Conservation (phyloP, 83 land plant species). For the Picea engelmannii region DNA sequence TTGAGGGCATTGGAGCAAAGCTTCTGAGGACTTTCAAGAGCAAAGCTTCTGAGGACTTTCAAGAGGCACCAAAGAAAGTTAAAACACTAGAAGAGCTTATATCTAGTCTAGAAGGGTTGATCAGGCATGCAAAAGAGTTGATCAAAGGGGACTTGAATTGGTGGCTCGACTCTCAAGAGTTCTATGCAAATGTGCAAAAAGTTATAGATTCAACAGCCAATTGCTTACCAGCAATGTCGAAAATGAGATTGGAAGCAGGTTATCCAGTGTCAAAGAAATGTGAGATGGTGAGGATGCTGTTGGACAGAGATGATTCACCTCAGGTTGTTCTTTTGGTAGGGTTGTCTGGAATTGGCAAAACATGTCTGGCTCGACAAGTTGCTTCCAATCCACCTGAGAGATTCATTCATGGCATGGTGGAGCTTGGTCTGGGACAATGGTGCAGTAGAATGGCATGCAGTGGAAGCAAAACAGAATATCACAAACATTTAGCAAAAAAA, state of each 20-base stretch:
- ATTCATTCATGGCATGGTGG: slow-evolving; percentile 49
- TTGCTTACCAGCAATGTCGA: slow-evolving; percentile 18
- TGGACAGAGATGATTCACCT: slow-evolving; percentile 31
- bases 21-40: too few relatives aligned
- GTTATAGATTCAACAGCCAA: slow-evolving; percentile 38
- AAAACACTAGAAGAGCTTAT: slow-evolving; percentile 33
- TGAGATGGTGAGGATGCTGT: slow-evolving; percentile 21
- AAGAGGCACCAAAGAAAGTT: slow-evolving; percentile 37
- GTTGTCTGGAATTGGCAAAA: slow-evolving; percentile 65
- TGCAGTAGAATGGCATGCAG: slow-evolving; percentile 43
- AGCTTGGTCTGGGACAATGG: slow-evolving; percentile 49
- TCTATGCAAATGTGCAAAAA: slow-evolving; percentile 26
- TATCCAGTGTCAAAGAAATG: slow-evolving; percentile 41
- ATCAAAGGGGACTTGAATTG: slow-evolving; percentile 37
- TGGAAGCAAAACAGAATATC: slow-evolving; percentile 40
- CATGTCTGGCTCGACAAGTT: slow-evolving; percentile 55
- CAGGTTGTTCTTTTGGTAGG: slow-evolving; percentile 55
- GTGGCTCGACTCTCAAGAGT: slow-evolving; percentile 45
- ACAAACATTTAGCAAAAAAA: slow-evolving; percentile 43
- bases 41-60: slow-evolving; percentile 35
- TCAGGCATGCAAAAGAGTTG: slow-evolving; percentile 18
- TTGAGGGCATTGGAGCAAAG: slow-evolving; percentile 38
- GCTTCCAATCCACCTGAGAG: slow-evolving; percentile 47
- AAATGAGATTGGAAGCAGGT: slow-evolving; percentile 39
- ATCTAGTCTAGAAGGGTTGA: slow-evolving; percentile 32